Evolutionary conservation across 2,329 filamentous ascomycete genomes (phyloP), one percentile per base, ranked within the genome.

Genomic region (Aspergillus thermomutatus): DNA sequence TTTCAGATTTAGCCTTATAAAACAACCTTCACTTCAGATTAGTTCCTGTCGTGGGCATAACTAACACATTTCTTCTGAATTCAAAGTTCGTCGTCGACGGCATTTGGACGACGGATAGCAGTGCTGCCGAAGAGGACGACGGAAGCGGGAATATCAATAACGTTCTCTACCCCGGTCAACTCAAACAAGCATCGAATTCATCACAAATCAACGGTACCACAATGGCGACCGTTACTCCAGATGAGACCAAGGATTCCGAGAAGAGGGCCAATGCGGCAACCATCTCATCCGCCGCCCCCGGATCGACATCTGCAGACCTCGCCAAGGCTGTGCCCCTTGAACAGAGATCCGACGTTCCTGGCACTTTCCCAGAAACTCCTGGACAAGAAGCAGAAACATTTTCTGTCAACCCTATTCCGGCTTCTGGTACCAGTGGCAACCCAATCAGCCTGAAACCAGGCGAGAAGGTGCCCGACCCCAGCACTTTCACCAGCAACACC

Each of bases 11-110:
- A 41, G 41, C 56, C 56, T 55, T 66, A 67, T 69, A 68, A 66
- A 60, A 64, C 53, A 45, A 40, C 50, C 52, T 52, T 37, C 48
- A 43, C 26, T 51, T 59, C 55, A 55, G 54, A 49, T 26, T 49
- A 25, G 60, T 46, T 45, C 63, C 52, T 17, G 8, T 40, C 52
- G 48, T 57, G 60, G 55, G 61, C 56, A 40, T 59, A 53, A 58
- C 57, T 43, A 59, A 23, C 45, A 43, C 23, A 47, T 54, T 37
- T 55, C 41, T 45, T 47, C 49, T 62, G 14, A 19, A 49, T 52
- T 59, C 40, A 56, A 58, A 97, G 93, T 99, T 96, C 75, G 90
- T 99, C 67, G 93, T 97, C 64, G 91, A 99, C 83, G 91, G 90
- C 65, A 85, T 84, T 66, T 99, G 94, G 94, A 87, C 86, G 51